phyloP scores from a whole-genome alignment of 768 basidiomycete genomes.

The Crucibulum laeve region DNA sequence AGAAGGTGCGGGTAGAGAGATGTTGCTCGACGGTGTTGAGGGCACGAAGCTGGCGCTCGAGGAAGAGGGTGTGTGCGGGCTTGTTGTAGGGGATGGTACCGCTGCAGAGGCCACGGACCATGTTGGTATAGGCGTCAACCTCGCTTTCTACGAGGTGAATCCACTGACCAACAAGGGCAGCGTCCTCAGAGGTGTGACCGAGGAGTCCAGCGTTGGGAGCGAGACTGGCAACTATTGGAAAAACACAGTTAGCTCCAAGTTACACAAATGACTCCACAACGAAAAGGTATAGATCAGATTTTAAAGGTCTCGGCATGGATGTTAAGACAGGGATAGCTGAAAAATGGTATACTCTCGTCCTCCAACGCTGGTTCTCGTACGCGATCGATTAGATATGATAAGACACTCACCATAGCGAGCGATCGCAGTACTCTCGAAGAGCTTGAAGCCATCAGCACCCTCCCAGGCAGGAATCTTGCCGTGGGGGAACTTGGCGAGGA shows the following conservation, averaged over 20 bases:
- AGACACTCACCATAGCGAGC: conserved; percentile 80
- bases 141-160: conserved; percentile 68
- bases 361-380: conserved; percentile 6
- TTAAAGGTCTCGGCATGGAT: conserved; percentile 45
- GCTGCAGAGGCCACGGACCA: conserved; percentile 37
- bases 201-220: conserved; percentile 79
- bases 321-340: conserved; percentile 78
- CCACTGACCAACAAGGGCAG: conserved; percentile 86
- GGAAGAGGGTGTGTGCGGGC: conserved; percentile 47
- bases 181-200: conserved; percentile 58
- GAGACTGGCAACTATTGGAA: conserved; percentile 60
- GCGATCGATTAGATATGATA: conserved; percentile 29
- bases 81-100: conserved; percentile 76
- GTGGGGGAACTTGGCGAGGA: conserved; percentile 68
- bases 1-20: conserved; percentile 78
- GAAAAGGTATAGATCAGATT: conserved; percentile 25
- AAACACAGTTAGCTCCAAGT: conserved; percentile 9
- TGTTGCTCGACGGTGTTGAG: conserved; percentile 69
- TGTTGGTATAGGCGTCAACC: conserved; percentile 34
- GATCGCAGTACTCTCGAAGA: conserved; percentile 78
- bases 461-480: conserved; percentile 88
- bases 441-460: conserved; percentile 67
- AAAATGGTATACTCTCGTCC: conserved; percentile 38
- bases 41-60: conserved; percentile 52
- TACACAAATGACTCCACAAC: conserved; percentile 2